These are phyloP conservation scores for Camptophora hylomeconis DNA, from an alignment of 2,329 filamentous ascomycete species.

Conservation along the genomic window DNA sequence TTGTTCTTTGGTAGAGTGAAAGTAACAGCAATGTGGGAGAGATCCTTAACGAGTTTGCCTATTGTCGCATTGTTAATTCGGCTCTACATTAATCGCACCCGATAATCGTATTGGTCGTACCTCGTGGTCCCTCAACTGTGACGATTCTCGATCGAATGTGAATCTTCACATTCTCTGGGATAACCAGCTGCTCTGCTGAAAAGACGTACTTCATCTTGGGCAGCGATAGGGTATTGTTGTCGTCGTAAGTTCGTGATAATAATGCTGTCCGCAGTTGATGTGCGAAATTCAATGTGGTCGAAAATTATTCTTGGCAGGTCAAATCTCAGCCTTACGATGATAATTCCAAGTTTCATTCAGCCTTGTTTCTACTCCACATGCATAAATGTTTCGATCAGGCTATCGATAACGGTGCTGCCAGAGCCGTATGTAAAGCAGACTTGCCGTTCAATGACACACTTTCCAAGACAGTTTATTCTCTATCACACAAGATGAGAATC, in stretches of 20 bases:
- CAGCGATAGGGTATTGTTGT: conserved; percentile 23
- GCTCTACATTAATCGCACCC: not conserved
- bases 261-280: not conserved
- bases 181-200: conserved; percentile 86
- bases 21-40: conserved; percentile 90
- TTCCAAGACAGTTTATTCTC: not conserved
- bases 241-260: conserved; percentile 5
- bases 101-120: conserved; percentile 35
- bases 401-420: too few species aligned
- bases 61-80: conserved; percentile 3
- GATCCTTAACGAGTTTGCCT: conserved; percentile 95
- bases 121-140: conserved; percentile 93
- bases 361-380: too few species aligned
- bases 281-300: too few species aligned
- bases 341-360: too few species aligned
- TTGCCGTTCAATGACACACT: too few species aligned
- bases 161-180: conserved; percentile 98
- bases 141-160: conserved; percentile 92
- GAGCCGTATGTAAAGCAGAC: too few species aligned
- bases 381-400: too few species aligned
- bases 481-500: not conserved
- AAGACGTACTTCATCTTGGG: conserved; percentile 99
- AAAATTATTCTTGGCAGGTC: too few species aligned
- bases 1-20: conserved; percentile 73
- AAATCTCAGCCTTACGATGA: too few species aligned